Evolutionary conservation across 73 alveolate species (phyloP).

Genomic region (Paramecium tetraurelia): DNA sequence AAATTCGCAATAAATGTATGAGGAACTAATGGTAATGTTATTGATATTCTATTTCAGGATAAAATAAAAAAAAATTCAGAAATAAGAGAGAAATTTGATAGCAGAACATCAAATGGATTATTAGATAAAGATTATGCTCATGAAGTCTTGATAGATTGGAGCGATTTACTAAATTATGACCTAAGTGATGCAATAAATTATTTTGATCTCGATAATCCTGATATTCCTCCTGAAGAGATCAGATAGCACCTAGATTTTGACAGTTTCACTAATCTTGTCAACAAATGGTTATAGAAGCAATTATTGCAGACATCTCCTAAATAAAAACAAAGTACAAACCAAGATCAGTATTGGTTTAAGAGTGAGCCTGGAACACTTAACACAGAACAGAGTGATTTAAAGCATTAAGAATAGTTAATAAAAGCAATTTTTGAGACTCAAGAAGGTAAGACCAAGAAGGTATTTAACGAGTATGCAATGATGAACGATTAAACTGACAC

Average conservation of each 20-base stretch:
- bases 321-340: background rate
- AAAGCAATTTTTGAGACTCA: background rate
- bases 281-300: background rate
- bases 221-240: background rate
- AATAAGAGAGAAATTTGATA: background rate
- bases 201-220: slow-evolving; percentile 11
- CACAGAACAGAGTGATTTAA: background rate
- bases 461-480: slow-evolving; percentile 23
- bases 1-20: background rate
- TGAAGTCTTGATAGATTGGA: slow-evolving; percentile 13
- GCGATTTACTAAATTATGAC: background rate
- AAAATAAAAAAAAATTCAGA: background rate
- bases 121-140: background rate
- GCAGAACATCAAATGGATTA: background rate
- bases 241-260: background rate
- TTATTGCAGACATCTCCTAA: background rate
- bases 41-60: background rate
- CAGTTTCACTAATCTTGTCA: background rate
- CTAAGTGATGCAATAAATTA: background rate
- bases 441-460: slow-evolving; percentile 3
- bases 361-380: slow-evolving; percentile 19
- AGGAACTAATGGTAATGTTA: background rate
- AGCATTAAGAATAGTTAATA: background rate
- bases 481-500: background rate
- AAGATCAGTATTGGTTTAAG: slow-evolving; percentile 16